Evolutionary conservation across 2,329 filamentous ascomycete species (phyloP), one percentile per base, ranked within the genome.

Genomic region (Harringtonia aguacate): DNA sequence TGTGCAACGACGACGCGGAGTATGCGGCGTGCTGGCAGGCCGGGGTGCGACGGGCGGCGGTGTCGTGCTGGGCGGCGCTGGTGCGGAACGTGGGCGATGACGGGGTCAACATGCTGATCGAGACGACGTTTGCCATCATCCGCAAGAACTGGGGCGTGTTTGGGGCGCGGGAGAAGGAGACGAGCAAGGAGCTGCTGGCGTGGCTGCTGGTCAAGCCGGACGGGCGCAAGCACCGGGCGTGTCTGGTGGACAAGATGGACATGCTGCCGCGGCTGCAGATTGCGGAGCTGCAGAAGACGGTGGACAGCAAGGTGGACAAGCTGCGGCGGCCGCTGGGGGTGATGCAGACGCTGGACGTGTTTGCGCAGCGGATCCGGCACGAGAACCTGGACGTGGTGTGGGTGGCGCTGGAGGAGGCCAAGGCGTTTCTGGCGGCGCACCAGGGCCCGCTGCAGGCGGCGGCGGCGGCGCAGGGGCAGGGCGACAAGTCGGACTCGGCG

Each of bases 71-170:
- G 92, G 73, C 78, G 22, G 73, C 80, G 9, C 80, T 98, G 64
- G 73, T 97, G 17, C 74, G 66, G 24, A 76, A 81, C 41, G 71
- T 97, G 39, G 81, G 82, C 10, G 79, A 81, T 45, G 82, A 88
- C 21, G 47, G 45, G 18, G 72, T 95, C 7, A 81, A 84, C 51
- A 72, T 78, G 22, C 72, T 95, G 31, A 68, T 97, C 9, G 88
- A 95, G 57, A 88, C 90, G 46, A 94, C 89, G 0, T 87, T 97
- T 52, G 88, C 89, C 43, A 77, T 95, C 34, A 79, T 97, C 39
- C 80, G 84, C 21, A 80, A 83, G 52, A 82, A 92, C 55, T 98
- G 92, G 92, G 51, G 61, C 5, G 58, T 55, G 1, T 80, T 97
- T 45, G 77, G 80, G 20, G 65, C 72, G 4, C 59, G 68, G 4